phyloP scores from a whole-genome alignment of 1,139 yeast species.

The Debaryomyces singareniensis region DNA sequence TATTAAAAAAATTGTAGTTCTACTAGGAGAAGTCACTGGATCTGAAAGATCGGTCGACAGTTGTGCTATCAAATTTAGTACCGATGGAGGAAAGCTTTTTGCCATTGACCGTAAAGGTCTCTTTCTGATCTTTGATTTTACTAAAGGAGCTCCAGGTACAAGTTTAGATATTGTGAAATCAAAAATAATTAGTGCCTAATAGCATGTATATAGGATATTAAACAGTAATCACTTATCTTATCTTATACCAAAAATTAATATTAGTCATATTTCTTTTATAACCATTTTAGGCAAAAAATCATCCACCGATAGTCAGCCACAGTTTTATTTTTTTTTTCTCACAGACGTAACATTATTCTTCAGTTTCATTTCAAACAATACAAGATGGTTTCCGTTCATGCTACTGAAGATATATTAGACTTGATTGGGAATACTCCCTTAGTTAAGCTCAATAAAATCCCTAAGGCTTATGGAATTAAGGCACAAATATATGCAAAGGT shows the following conservation, averaged over 20 bases:
- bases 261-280: too few species aligned
- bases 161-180: conserved; percentile 77
- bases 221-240: too few species aligned
- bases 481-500: conserved; percentile 55
- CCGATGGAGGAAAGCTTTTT: conserved; percentile 75
- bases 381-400: conserved; percentile 3
- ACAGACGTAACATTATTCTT: background rate
- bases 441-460: conserved; percentile 67
- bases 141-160: conserved; percentile 73
- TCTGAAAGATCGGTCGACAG: conserved; percentile 66
- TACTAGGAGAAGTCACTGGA: conserved; percentile 71
- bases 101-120: conserved; percentile 77
- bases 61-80: conserved; percentile 69
- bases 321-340: background rate
- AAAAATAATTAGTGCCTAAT: conserved; percentile 39
- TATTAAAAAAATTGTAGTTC: conserved; percentile 49
- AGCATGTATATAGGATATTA: too few species aligned
- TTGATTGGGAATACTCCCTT: conserved; percentile 83
- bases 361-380: too few species aligned
- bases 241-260: too few species aligned
- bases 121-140: conserved; percentile 75
- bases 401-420: conserved; percentile 42
- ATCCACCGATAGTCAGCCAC: background rate
- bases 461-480: conserved; percentile 70
- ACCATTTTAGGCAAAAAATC: background rate